Base-by-base conservation (phyloP, 2,329 filamentous ascomycete species). In the Sclerotinia spermophila region DNA sequence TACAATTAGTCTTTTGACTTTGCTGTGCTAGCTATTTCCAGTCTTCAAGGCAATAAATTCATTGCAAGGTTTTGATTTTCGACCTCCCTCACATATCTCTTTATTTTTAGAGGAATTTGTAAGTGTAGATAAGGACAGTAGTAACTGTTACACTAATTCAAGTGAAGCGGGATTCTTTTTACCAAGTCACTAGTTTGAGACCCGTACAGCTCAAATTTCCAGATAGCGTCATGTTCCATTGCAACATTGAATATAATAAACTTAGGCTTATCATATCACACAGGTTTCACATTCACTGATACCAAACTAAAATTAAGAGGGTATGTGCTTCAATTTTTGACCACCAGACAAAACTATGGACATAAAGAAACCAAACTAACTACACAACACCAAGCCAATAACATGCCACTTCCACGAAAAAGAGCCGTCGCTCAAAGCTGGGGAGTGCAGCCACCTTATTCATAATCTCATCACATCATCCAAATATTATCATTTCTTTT, bases 391-490 rank as follows among this genome's bases (percentile, higher is more conserved):
- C 68, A 70, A 70, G 5, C 68, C 60, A 58, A 66, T 21, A 33
- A 21, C 17, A 56, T 53, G 24, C 61, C 17, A 40, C 60, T 70
- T 60, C 60, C 68, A 48, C 48, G 44, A 70, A 70, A 56, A 0
- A 59, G 60, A 70, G 68, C 68, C 60, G 60, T 70, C 68, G 68
- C 68, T 70, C 60, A 66, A 70, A 70, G 45, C 33, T 48, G 27
- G 51, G 68, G 60, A 66, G 60, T 24, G 68, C 60, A 66, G 56
- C 30, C 51, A 30, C 48, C 55, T 33, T 48, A 21, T 53, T 51
- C 53, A 68, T 68, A 48, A 68, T 30, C 44, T 61, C 45, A 40
- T 66, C 51, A 44, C 30, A 56, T 58, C 51, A 53, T 56, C 59
- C 35, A 44, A 60, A 62, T 38, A 17, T 27, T n/a, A 61, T 33